These are phyloP conservation scores for Wickerhamiella kurtzmanii DNA, from an alignment of 805 yeast species.

Conservation along the genomic window DNA sequence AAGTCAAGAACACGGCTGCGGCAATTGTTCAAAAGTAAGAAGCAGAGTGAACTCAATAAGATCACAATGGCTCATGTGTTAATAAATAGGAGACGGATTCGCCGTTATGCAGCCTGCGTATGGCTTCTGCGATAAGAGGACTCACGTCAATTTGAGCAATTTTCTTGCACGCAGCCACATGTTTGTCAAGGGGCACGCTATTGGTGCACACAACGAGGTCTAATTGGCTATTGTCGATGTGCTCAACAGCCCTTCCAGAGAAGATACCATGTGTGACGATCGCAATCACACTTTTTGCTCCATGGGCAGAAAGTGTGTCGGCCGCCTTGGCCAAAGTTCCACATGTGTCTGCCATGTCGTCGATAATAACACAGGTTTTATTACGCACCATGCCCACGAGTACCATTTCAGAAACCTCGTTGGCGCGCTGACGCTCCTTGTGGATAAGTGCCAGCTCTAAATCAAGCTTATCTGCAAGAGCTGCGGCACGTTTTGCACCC, in stretches of 20 bases:
- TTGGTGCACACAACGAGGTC: slow-evolving; percentile 79
- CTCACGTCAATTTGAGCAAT: slow-evolving; percentile 73
- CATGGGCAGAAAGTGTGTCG: slow-evolving; percentile 60
- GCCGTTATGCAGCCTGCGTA: slow-evolving; percentile 91
- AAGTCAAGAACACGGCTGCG: too few relatives aligned
- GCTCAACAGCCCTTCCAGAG: slow-evolving; percentile 72
- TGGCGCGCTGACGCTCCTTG: slow-evolving; percentile 92
- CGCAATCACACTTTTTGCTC: slow-evolving; percentile 75
- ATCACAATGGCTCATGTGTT: slow-evolving; percentile 42
- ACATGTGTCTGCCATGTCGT: slow-evolving; percentile 98
- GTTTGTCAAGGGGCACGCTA: slow-evolving; percentile 73
- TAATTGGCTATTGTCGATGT: slow-evolving; percentile 54
- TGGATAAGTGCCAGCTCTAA: slow-evolving; percentile 91
- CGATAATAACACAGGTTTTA: slow-evolving; percentile 77
- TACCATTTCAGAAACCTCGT: slow-evolving; percentile 94
- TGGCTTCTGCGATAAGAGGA: slow-evolving; percentile 82
- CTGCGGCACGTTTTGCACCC: slow-evolving; percentile 96
- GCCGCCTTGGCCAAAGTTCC: slow-evolving; percentile 96
- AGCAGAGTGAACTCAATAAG: too few relatives aligned
- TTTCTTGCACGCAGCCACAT: slow-evolving; percentile 45
- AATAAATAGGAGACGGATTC: slow-evolving; percentile 86
- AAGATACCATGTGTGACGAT: slow-evolving; percentile 95
- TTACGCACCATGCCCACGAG: slow-evolving; percentile 87
- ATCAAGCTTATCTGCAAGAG: slow-evolving; percentile 88
- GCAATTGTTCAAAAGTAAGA: too few relatives aligned